phyloP scores from a whole-genome alignment of 306 rosid genomes.

The Cucurbita maxima region DNA sequence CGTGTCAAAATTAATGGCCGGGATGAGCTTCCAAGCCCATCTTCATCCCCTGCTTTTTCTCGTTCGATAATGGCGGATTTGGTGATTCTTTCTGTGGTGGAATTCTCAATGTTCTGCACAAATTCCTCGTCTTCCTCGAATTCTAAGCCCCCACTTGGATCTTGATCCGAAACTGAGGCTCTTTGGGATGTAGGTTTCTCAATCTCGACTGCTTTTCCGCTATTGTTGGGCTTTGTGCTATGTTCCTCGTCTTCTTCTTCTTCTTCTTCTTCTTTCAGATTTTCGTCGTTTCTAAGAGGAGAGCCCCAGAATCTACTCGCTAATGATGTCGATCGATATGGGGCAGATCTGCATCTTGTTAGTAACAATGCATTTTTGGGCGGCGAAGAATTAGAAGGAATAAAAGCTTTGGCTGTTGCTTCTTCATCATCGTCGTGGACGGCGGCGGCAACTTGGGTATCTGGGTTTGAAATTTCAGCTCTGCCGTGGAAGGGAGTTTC shows the following conservation, averaged over 20 bases:
- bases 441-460: constrained; percentile 8
- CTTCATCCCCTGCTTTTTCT: constrained; percentile 6
- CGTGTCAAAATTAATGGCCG: constrained; percentile 47
- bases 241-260: constrained; percentile 11
- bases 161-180: constrained; percentile 27
- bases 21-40: not conserved
- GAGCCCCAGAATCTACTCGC: constrained; percentile 67
- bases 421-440: constrained; percentile 7
- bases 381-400: constrained; percentile 15
- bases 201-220: not conserved
- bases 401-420: constrained; percentile 7
- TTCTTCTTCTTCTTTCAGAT: not conserved
- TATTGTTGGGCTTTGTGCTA: not conserved
- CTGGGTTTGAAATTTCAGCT: constrained; percentile 14
- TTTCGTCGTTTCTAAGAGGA: constrained; percentile 25
- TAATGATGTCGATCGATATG: constrained; percentile 73
- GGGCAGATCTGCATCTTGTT: constrained; percentile 73
- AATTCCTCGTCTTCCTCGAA: constrained; percentile 8
- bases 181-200: constrained; percentile 14
- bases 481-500: constrained; percentile 13
- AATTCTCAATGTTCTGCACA: not conserved
- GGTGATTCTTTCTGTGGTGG: constrained; percentile 13
- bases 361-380: constrained; percentile 65
- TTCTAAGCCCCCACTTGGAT: constrained; percentile 9
- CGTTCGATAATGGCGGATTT: constrained; percentile 13